These are phyloP conservation scores for Podila epicladia DNA, from an alignment of 192 early-diverging fungal genomes.

Conservation along the genomic window DNA sequence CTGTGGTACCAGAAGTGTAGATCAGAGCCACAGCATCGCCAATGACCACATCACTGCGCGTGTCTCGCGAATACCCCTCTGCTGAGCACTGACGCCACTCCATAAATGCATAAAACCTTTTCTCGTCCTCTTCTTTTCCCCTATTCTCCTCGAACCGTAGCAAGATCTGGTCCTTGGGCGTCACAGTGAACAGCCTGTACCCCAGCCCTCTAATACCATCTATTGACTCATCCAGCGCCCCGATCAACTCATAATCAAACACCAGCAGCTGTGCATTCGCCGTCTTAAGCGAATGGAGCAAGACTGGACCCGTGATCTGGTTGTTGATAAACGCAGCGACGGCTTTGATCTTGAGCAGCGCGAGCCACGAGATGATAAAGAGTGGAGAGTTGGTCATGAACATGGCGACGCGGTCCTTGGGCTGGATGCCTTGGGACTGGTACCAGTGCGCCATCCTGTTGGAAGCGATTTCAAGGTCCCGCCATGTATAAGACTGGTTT, in stretches of 20 bases:
- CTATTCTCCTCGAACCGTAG: conserved; percentile 11
- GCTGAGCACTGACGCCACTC: conserved; percentile 19
- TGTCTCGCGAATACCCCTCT: conserved; percentile 18
- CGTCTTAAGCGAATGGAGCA: conserved; percentile 55
- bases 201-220: conserved; percentile 23
- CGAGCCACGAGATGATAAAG: conserved; percentile 64
- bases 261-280: conserved; percentile 50
- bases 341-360: conserved; percentile 64
- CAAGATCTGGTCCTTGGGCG: conserved; percentile 27
- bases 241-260: conserved; percentile 48
- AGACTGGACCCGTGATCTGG: conserved; percentile 52
- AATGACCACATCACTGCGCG: neutral
- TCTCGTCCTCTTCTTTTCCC: conserved; percentile 23
- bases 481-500: conserved; percentile 53
- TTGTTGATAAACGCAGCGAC: conserved; percentile 69
- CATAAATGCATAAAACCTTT: conserved; percentile 45
- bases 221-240: conserved; percentile 33
- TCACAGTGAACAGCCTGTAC: conserved; percentile 25
- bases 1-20: conserved; percentile 64
- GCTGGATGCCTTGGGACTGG: conserved; percentile 15
- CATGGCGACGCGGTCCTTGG: conserved; percentile 58
- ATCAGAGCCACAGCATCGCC: conserved; percentile 50
- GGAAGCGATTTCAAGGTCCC: conserved; percentile 53
- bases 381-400: conserved; percentile 67
- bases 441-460: conserved; percentile 35